phyloP scores from a whole-genome alignment of 2,329 filamentous ascomycete genomes.

The Dendryphion nanum region DNA sequence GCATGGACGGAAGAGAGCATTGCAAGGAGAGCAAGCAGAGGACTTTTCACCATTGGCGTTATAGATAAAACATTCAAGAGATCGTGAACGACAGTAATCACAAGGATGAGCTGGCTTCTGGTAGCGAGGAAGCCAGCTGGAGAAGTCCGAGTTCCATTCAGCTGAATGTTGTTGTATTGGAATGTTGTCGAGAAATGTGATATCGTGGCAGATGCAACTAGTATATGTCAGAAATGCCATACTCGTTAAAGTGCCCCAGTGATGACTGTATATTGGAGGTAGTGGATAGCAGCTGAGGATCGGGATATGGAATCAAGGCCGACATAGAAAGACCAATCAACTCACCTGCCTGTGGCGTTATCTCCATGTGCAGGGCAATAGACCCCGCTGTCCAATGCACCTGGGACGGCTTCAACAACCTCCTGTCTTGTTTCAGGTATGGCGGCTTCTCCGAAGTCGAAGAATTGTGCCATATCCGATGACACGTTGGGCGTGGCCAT shows the following conservation, averaged over 20 bases:
- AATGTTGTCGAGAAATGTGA: not conserved
- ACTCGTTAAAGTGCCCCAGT: not conserved
- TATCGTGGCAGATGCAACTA: conserved; percentile 23
- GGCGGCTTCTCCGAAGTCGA: conserved; percentile 41
- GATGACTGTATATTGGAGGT: not conserved
- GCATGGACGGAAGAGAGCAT: conserved; percentile 49
- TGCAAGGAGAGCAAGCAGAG: conserved; percentile 47
- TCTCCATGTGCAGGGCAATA: conserved; percentile 22
- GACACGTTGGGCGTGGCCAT: conserved; percentile 27
- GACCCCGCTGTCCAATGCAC: conserved; percentile 6
- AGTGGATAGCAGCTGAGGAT: conserved; percentile 1
- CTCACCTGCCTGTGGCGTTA: conserved; percentile 20
- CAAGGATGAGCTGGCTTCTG: conserved; percentile 46
- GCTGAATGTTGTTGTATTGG: conserved; percentile 1
- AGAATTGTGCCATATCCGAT: conserved; percentile 37
- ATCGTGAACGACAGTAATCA: conserved; percentile 47
- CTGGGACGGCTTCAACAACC: not conserved
- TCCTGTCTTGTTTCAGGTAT: conserved; percentile 20
- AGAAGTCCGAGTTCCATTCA: conserved; percentile 44
- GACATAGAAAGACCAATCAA: not conserved
- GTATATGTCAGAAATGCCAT: not conserved
- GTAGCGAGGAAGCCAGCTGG: conserved; percentile 48
- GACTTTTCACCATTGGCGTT: conserved; percentile 38
- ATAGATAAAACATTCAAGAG: conserved; percentile 49
- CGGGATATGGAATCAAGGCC: not conserved